A percentile compares a stretch with the other conserved stretches of the same genome.
Evolutionary conservation across 2,329 filamentous ascomycete genomes (phyloP).

Genomic region (Akanthomyces muscarius): DNA sequence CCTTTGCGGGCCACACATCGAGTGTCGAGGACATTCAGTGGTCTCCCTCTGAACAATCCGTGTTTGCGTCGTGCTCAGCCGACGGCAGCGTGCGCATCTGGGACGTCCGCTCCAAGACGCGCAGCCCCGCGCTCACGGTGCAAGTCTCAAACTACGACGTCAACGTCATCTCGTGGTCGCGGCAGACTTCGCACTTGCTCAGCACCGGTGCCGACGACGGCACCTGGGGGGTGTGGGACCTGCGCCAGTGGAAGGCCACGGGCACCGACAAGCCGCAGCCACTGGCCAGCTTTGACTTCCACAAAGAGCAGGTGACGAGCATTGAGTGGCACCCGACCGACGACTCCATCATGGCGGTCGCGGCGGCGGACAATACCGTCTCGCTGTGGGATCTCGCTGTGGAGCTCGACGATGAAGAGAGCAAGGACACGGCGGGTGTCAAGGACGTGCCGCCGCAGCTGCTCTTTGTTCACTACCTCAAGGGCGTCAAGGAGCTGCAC

Average conservation of each 20-base stretch:
- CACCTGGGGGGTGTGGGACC: conserved; percentile 92
- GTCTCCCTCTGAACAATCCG: conserved; percentile 88
- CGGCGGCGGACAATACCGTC: conserved; percentile 87
- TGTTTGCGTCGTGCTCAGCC: conserved; percentile 90
- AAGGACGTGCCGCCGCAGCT: conserved; percentile 91
- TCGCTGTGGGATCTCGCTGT: conserved; percentile 97
- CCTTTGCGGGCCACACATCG: conserved; percentile 78
- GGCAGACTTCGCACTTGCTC: conserved; percentile 80
- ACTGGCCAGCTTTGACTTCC: conserved; percentile 91
- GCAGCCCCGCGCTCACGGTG: conserved; percentile 81
- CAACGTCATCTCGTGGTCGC: conserved; percentile 95
- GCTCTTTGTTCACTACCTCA: conserved; percentile 94
- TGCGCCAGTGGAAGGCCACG: conserved; percentile 79
- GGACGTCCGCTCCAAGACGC: conserved; percentile 88
- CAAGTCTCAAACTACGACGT: conserved; percentile 81
- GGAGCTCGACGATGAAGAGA: conserved; percentile 95
- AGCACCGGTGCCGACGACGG: conserved; percentile 92
- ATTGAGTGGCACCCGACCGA: conserved; percentile 98
- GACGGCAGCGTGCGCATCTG: conserved; percentile 95
- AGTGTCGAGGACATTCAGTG: conserved; percentile 95
- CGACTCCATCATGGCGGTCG: conserved; percentile 90
- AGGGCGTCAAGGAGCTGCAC: conserved; percentile 90
- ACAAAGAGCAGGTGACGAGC: conserved; percentile 93
- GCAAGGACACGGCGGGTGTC: conserved; percentile 78
- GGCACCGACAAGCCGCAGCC: conserved; percentile 62